These are phyloP conservation scores for Teunomyces cretensis DNA, from an alignment of 805 yeast species.

Conservation along the genomic window DNA sequence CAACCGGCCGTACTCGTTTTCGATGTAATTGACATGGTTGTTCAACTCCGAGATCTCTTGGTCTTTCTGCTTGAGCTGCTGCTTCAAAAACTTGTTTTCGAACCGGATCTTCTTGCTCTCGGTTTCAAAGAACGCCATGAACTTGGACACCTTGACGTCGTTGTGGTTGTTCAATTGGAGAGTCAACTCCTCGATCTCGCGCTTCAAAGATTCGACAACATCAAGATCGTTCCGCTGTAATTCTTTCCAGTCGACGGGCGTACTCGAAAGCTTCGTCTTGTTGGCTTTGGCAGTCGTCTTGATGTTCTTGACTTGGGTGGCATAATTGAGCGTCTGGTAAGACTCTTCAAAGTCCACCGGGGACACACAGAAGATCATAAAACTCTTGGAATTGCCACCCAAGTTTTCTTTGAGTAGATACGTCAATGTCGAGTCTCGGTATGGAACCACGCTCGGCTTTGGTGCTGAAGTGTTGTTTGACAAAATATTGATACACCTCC, in stretches of 20 bases:
- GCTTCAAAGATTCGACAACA: conserved; percentile 27
- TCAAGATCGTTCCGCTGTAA: conserved; percentile 24
- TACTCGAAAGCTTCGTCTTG: conserved; percentile 24
- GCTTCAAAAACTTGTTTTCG: conserved; percentile 34
- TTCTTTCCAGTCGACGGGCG: conserved; percentile 34
- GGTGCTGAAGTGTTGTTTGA: conserved; percentile 38
- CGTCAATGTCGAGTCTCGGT: conserved; percentile 73
- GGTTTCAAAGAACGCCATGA: conserved; percentile 31
- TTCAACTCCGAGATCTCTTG: conserved; percentile 22
- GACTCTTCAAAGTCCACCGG: conserved; percentile 81
- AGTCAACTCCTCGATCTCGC: conserved; percentile 32
- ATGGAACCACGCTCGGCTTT: conserved; percentile 52
- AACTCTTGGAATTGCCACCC: conserved; percentile 86
- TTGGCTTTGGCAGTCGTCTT: conserved; percentile 56
- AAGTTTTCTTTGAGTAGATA: conserved; percentile 73
- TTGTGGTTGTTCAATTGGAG: conserved; percentile 19
- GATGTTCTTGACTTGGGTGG: conserved; percentile 71
- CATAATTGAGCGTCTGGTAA: conserved; percentile 72
- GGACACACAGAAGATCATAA: conserved; percentile 82
- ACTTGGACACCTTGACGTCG: conserved; percentile 18
- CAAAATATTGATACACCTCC: conserved; percentile 57
- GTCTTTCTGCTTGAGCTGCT: conserved; percentile 16
- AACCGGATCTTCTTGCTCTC: conserved; percentile 30
- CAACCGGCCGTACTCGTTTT: conserved; percentile 14
- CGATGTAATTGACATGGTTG: conserved; percentile 23